Conservation (phyloP, 768 basidiomycete genomes). For the Rhizopogon salebrosus region DNA sequence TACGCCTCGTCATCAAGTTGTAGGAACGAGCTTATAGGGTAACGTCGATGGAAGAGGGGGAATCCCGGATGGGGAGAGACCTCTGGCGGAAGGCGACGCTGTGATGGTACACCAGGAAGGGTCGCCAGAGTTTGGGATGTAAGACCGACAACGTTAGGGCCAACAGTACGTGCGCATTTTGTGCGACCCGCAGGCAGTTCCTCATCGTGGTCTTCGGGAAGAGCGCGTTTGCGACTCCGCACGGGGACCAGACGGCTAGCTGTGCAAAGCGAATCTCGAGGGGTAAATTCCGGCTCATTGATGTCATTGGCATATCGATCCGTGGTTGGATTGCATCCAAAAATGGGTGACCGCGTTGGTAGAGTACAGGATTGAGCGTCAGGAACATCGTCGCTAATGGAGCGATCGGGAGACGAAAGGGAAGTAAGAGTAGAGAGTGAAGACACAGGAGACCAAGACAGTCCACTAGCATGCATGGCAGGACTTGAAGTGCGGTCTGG, state of each 20-base stretch:
- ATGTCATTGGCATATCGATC: not conserved
- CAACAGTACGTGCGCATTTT: not conserved
- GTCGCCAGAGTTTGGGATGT: not conserved
- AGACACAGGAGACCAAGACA: slow-evolving; percentile 19
- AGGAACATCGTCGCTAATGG: not conserved
- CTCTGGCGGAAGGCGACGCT: slow-evolving; percentile 46
- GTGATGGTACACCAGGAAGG: slow-evolving; percentile 5
- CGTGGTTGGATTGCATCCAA: not conserved
- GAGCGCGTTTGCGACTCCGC: not conserved
- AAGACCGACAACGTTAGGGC: not conserved
- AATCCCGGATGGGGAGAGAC: slow-evolving; percentile 46
- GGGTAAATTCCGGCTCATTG: not conserved
- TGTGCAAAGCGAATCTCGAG: not conserved
- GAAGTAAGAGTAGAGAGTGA: slow-evolving; percentile 25
- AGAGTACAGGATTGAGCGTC: not conserved
- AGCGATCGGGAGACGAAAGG: slow-evolving; percentile 20
- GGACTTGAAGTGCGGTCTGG: not conserved
- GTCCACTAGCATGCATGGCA: slow-evolving; percentile 6
- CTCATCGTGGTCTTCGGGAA: not conserved
- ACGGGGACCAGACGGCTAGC: not conserved
- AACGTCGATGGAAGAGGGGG: slow-evolving; percentile 64
- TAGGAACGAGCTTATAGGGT: slow-evolving; percentile 58
- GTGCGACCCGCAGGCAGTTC: not conserved
- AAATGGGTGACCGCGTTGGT: not conserved
- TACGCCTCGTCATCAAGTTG: slow-evolving; percentile 36